Evolutionary conservation across 345 rosid genomes (phyloP), one percentile per base, ranked within the genome.

Genomic region (Passiflora organensis): DNA sequence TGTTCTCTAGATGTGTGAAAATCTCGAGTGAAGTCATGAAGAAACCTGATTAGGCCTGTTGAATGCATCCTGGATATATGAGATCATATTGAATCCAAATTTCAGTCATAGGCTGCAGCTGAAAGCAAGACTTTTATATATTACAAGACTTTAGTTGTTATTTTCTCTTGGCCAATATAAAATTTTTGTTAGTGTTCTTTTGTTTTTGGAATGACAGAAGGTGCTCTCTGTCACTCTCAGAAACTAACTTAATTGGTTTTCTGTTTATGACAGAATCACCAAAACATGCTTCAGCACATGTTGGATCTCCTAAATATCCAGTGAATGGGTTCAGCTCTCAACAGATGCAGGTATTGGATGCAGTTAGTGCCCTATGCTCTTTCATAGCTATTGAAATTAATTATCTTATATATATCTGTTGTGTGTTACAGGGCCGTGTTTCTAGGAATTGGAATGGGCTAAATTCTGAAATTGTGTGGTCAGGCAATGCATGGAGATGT

Each of bases 401-500:
- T 68, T 41, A 60, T 69, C 39, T 13, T 53, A 32, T 63, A 6
- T 45, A 62, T 43, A 43, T 48, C 10, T 53, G 51, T 32, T 42
- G 17, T 28, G 15, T 24, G 43, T 76, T 22, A 37, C 78, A 93
- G 96, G 80, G 71, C 51, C 79, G 61, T 51, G 74, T 48, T 72
- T 70, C 78, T 1, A 75, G 80, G 66, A 79, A 70, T 60, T 58
- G 71, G 66, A 78, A 61, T 56, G 85, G 78, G 55, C 78, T 66
- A 34, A 80, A 59, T 77, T 81, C 86, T 46, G 93, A 81, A 52
- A 84, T 93, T 70, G 77, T 80, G 54, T 88, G 99, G 99, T 84
- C 85, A 41, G 99, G 99, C 47, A 47, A 54, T 60, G 72, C 86
- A 45, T 88, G 96, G 99, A 78, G 74, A 49, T 88, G 95, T 76